A percentile compares a stretch with the other conserved stretches of the same genome.
These are phyloP conservation scores for Elaeagnus macrophylla DNA, from an alignment of 306 rosid genomes.

Conservation along the genomic window DNA sequence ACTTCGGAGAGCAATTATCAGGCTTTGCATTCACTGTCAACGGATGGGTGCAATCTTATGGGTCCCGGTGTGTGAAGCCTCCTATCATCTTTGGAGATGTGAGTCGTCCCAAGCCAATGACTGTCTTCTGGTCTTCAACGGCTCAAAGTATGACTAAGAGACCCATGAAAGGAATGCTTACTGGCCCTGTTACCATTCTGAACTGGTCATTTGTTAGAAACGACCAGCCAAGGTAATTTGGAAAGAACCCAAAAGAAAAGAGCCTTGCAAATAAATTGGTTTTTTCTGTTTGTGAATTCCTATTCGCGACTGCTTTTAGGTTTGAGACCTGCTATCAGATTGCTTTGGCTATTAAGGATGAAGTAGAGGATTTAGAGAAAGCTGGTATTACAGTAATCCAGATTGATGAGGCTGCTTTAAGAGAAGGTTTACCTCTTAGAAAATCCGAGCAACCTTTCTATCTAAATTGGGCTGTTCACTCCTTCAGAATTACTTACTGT, in stretches of 20 bases:
- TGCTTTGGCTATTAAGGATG: slow-evolving; percentile 85
- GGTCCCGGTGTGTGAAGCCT: slow-evolving; percentile 83
- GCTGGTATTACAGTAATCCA: slow-evolving; percentile 71
- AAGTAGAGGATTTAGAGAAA: slow-evolving; percentile 84
- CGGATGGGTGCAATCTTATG: slow-evolving; percentile 92
- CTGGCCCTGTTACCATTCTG: slow-evolving; percentile 81
- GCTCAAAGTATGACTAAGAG: slow-evolving; percentile 80
- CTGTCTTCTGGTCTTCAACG: slow-evolving; percentile 80
- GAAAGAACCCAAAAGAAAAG: not conserved
- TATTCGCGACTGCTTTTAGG: slow-evolving; percentile 27
- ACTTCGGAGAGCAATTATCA: slow-evolving; percentile 84
- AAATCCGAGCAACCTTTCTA: slow-evolving; percentile 67
- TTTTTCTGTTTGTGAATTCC: not conserved
- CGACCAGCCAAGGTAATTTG: slow-evolving; percentile 67
- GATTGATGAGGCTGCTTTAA: slow-evolving; percentile 81
- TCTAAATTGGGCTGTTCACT: slow-evolving; percentile 77
- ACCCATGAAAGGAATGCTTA: slow-evolving; percentile 93
- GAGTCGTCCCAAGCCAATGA: slow-evolving; percentile 88
- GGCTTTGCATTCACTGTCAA: slow-evolving; percentile 84
- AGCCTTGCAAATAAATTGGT: not conserved
- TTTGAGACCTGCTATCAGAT: slow-evolving; percentile 78
- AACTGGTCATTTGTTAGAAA: slow-evolving; percentile 88
- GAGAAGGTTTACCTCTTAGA: slow-evolving; percentile 81
- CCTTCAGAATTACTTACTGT: slow-evolving; percentile 75
- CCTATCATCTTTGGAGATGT: slow-evolving; percentile 86